These are phyloP conservation scores for Ascomycota sp. DNA, from an alignment of 2,329 filamentous ascomycete genomes.

Conservation along the genomic window DNA sequence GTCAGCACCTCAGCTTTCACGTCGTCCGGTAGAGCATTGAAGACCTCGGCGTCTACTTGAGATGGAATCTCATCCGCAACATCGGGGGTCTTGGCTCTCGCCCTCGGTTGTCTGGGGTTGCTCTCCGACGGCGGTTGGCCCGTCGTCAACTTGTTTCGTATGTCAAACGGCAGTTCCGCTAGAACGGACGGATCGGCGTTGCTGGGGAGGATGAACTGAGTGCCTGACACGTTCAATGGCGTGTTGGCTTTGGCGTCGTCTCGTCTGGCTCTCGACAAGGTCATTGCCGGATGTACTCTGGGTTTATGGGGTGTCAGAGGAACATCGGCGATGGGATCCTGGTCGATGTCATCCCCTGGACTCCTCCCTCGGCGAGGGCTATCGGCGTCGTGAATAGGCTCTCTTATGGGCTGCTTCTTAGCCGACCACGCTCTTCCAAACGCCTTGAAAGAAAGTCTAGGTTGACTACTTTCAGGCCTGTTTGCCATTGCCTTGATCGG, in stretches of 20 bases:
- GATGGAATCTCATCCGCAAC: slow-evolving; percentile 33
- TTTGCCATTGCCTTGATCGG: slow-evolving; percentile 38
- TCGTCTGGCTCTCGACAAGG: slow-evolving; percentile 25
- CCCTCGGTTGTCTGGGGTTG: slow-evolving; percentile 4
- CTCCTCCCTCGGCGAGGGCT: slow-evolving; percentile 14
- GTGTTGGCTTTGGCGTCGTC: slow-evolving; percentile 34
- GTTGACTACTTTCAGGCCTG: slow-evolving; percentile 54
- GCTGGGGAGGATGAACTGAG: slow-evolving; percentile 75
- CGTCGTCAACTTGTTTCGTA: slow-evolving; percentile 46
- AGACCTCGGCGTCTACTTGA: slow-evolving; percentile 66
- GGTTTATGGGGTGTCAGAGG: slow-evolving; percentile 29
- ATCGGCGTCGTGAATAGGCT: slow-evolving; percentile 28
- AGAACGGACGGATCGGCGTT: slow-evolving; percentile 66
- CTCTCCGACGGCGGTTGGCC: slow-evolving; percentile 23
- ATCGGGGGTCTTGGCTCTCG: slow-evolving; percentile 18
- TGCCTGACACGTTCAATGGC: slow-evolving; percentile 58
- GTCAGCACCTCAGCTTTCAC: slow-evolving; percentile 65
- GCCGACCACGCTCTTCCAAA: slow-evolving; percentile 17
- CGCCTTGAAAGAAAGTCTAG: slow-evolving; percentile 48
- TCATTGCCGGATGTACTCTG: slow-evolving; percentile 29
- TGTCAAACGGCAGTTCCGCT: slow-evolving; percentile 63
- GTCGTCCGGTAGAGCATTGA: slow-evolving; percentile 64
- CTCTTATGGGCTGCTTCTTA: slow-evolving; percentile 18
- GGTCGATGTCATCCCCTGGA: slow-evolving; percentile 9
- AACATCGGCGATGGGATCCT: slow-evolving; percentile 33